phyloP scores from a whole-genome alignment of 1,284 basidiomycete species.

The Coniferiporia sulphurascens region DNA sequence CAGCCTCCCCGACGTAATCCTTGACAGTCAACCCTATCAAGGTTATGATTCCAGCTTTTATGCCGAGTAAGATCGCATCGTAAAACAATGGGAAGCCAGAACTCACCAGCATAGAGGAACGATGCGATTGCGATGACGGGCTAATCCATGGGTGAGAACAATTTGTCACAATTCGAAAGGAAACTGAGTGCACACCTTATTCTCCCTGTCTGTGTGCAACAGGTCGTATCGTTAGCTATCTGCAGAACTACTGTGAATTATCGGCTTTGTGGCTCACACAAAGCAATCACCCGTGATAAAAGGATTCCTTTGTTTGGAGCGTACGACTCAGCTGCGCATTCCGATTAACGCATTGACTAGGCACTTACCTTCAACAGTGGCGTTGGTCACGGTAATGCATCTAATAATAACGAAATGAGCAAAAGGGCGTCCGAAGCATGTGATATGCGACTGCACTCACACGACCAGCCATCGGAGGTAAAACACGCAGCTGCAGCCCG shows the following conservation, averaged over 20 bases:
- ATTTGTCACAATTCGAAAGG: not conserved
- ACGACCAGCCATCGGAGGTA: slow-evolving; percentile 2
- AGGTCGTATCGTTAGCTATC: not conserved
- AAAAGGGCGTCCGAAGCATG: no score
- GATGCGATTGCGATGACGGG: not conserved
- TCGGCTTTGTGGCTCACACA: not conserved
- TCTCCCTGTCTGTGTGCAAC: not conserved
- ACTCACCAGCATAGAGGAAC: not conserved
- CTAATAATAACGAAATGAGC: not conserved
- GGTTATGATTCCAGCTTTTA: not conserved
- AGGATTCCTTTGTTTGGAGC: not conserved
- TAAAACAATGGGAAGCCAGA: not conserved
- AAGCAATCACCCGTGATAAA: not conserved
- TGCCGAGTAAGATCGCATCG: not conserved
- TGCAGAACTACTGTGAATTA: not conserved
- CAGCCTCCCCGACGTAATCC: not conserved
- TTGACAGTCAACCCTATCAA: not conserved
- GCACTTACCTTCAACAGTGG: not conserved
- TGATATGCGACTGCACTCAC: not conserved
- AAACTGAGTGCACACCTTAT: not conserved
- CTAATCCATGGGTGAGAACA: not conserved
- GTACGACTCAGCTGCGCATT: no score
- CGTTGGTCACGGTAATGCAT: not conserved
- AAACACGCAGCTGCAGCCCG: not conserved
- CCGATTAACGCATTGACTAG: not conserved